A percentile compares a stretch with the other conserved stretches of the same genome.
Conservation (phyloP, 768 basidiomycete genomes). For the Pulveroboletus sp. region DNA sequence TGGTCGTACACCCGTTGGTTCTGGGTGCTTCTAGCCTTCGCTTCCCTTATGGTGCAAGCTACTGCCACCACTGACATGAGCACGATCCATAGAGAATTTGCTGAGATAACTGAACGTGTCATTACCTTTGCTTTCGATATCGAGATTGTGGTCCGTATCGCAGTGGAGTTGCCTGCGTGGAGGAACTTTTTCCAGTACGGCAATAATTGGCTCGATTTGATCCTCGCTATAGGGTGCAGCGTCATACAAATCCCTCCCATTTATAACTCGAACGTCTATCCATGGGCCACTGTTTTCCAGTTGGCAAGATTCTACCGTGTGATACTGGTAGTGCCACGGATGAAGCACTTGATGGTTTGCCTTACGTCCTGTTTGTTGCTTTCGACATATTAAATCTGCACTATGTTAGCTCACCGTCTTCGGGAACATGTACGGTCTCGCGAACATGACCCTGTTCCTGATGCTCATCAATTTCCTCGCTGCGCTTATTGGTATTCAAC, state of each 20-base stretch:
- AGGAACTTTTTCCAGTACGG: conserved; percentile 59
- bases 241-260: conserved; percentile 85
- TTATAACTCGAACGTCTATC: conserved; percentile 56
- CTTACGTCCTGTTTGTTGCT: background rate
- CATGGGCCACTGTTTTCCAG: conserved; percentile 90
- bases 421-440: conserved; percentile 85
- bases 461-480: conserved; percentile 82
- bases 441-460: conserved; percentile 90
- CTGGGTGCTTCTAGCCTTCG: conserved; percentile 73
- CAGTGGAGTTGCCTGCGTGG: conserved; percentile 77
- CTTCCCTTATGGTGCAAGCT: conserved; percentile 68
- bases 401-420: conserved; percentile 70
- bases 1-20: conserved; percentile 60
- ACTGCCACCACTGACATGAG: conserved; percentile 53
- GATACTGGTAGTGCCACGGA: conserved; percentile 83
- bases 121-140: conserved; percentile 83
- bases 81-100: conserved; percentile 39
- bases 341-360: conserved; percentile 78
- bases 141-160: conserved; percentile 75
- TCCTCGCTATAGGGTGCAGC: conserved; percentile 68
- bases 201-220: conserved; percentile 68
- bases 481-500: conserved; percentile 76
- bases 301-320: conserved; percentile 87
- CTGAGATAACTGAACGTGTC: conserved; percentile 65
- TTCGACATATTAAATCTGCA: conserved; percentile 4